Evolutionary conservation across 2,329 filamentous ascomycete genomes (phyloP).

Genomic region (Huntiella moniliformis): DNA sequence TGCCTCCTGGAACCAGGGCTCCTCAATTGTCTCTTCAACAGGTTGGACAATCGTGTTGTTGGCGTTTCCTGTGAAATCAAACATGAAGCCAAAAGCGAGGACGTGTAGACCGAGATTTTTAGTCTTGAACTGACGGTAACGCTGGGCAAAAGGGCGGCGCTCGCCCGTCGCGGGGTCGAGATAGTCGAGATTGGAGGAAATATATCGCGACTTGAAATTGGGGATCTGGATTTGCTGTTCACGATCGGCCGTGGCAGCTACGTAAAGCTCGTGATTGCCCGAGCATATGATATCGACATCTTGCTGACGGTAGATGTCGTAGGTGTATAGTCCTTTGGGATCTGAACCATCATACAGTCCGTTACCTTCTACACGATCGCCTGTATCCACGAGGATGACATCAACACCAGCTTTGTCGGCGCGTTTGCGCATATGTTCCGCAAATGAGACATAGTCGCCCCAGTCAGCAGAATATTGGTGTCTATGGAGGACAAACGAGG

Average conservation of each 20-base stretch:
- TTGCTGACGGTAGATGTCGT: constrained; percentile 71
- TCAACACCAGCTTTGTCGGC: constrained; percentile 67
- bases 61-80: constrained; percentile 77
- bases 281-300: constrained; percentile 67
- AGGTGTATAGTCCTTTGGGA: constrained; percentile 76
- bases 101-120: constrained; percentile 73
- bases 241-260: constrained; percentile 53
- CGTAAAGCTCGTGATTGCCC: constrained; percentile 93
- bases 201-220: constrained; percentile 60
- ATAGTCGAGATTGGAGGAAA: constrained; percentile 88
- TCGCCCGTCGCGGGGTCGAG: constrained; percentile 52
- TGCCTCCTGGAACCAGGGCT: constrained; percentile 76
- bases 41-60: constrained; percentile 76
- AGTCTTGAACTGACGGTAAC: constrained; percentile 79
- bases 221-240: constrained; percentile 69
- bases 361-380: constrained; percentile 84
- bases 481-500: constrained; percentile 23
- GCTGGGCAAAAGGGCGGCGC: constrained; percentile 55
- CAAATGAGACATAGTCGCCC: constrained; percentile 94
- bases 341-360: constrained; percentile 79
- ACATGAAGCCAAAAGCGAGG: constrained; percentile 82
- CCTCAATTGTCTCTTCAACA: constrained; percentile 62
- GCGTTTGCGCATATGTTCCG: constrained; percentile 58
- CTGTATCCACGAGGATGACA: constrained; percentile 84
- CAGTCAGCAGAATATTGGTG: constrained; percentile 89